A percentile compares a stretch with the other conserved stretches of the same genome.
Conservation (phyloP, 306 rosid genomes). For the Dicorynia guianensis region DNA sequence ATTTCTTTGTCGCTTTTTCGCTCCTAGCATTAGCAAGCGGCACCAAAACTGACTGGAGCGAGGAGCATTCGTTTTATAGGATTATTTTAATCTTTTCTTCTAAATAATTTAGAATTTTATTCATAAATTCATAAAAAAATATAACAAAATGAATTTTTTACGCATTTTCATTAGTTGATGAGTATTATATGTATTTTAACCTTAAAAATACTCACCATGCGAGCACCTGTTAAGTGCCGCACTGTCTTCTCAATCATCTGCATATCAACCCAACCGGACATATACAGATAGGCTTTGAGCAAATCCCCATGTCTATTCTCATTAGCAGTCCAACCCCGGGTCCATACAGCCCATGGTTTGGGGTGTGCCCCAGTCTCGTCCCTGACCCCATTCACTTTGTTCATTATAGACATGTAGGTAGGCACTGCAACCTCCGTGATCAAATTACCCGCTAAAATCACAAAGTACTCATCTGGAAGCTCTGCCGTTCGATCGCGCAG, state of each 20-base stretch:
- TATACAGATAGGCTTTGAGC: slow-evolving; percentile 55
- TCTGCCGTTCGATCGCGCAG: slow-evolving; percentile 61
- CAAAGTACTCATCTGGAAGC: slow-evolving; percentile 65
- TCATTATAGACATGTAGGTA: slow-evolving; percentile 63
- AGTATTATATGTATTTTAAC: too few relatives aligned
- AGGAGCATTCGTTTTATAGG: too few relatives aligned
- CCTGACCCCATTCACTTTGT: slow-evolving; percentile 55
- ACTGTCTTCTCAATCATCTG: slow-evolving; percentile 58
- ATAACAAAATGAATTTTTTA: too few relatives aligned
- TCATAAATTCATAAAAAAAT: too few relatives aligned
- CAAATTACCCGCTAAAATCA: slow-evolving; percentile 61
- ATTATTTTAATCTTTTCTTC: too few relatives aligned
- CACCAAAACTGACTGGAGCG: too few relatives aligned
- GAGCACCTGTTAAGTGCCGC: slow-evolving; percentile 58
- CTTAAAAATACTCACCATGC: slow-evolving; percentile 55
- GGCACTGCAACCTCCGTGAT: slow-evolving; percentile 75
- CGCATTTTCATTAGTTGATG: too few relatives aligned
- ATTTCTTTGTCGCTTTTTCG: too few relatives aligned
- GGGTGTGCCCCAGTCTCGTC: slow-evolving; percentile 64
- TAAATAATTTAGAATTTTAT: too few relatives aligned
- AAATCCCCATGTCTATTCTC: slow-evolving; percentile 74
- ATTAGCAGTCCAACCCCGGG: slow-evolving; percentile 69
- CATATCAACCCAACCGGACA: slow-evolving; percentile 74
- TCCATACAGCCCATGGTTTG: slow-evolving; percentile 66
- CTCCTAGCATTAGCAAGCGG: too few relatives aligned